These are phyloP conservation scores for Trichoderma pleuroti DNA, from an alignment of 2,329 filamentous ascomycete species.

Conservation along the genomic window DNA sequence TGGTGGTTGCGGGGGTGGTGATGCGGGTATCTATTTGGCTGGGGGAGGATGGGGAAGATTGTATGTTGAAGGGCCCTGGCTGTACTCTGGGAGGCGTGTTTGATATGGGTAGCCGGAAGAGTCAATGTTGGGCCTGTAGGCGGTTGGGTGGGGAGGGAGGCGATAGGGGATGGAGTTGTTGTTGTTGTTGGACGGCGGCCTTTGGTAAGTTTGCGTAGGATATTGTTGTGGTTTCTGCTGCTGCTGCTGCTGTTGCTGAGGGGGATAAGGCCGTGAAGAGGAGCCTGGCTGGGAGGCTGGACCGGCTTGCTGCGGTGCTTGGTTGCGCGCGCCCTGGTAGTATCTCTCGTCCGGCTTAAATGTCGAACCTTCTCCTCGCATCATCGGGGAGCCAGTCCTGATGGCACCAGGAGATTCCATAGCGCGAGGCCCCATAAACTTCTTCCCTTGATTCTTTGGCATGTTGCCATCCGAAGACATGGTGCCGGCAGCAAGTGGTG, in stretches of 20 bases:
- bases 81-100: slow-evolving; percentile 6
- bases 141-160: slow-evolving; percentile 15
- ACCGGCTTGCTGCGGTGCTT: neutral
- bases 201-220: neutral
- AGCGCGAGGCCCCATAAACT: slow-evolving; percentile 3
- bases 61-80: neutral
- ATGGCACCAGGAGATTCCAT: slow-evolving; percentile 22
- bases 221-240: neutral
- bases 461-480: slow-evolving; percentile 13
- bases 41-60: slow-evolving; percentile 1
- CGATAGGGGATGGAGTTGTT: slow-evolving; percentile 15
- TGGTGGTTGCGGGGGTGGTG: slow-evolving; percentile 12
- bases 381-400: slow-evolving; percentile 33
- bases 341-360: slow-evolving; percentile 28
- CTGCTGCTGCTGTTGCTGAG: neutral
- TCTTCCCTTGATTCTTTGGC: neutral
- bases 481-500: slow-evolving; percentile 17
- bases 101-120: slow-evolving; percentile 21
- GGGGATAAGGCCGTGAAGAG: neutral
- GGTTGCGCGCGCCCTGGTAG: neutral
- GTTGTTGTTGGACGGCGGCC: neutral
- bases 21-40: slow-evolving; percentile 15
- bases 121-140: slow-evolving; percentile 22
- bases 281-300: neutral
- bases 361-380: slow-evolving; percentile 38